Evolutionary conservation across 2,329 filamentous ascomycete species (phyloP), one percentile per base, ranked within the genome.

Genomic region (Diaporthe vexans): DNA sequence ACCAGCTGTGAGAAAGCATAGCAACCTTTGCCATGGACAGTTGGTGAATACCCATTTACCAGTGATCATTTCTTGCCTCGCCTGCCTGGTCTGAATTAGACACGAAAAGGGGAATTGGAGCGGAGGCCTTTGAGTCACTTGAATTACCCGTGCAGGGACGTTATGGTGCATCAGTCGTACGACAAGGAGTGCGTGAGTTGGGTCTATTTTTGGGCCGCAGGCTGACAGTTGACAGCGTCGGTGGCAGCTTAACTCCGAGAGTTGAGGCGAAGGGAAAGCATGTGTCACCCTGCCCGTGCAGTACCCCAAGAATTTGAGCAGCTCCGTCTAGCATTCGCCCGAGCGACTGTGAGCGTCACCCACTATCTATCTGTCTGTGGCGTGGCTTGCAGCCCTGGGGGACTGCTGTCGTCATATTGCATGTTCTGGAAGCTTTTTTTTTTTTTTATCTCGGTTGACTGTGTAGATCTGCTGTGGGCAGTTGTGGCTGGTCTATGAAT

Each of bases 351-450:
- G 33, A 51, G 46, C 48, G 48, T 54, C 48, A 54, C 63, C n/a
- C 48, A 40, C 21, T 37, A 37, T 37, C 29, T 52, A 37, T 24
- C 21, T 52, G 29, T n/a, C 11, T 67, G 46, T 67, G 61, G 61
- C 29, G 61, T 52, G 35, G 68, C 68, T 61, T 61, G 57, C 15
- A 29, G 63, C 69, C 46, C 24, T 29, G 58, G 8, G 54, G 33
- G 69, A 61, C 37, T 46, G 67, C 40, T 74, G 67, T 74, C 67
- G 73, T 74, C 73, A 72, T 65, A 17, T 29, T 74, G 73, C 73
- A 74, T 58, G 24, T 57, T 68, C 48, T 68, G 63, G 63, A 54
- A 68, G 63, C 46, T 21, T 19, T 67, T 68, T 68, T 11, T 15
- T 10, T 10, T 10, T 19, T 8, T 13, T 5, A 4, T 6, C 11